Evolutionary conservation across 208 protist genomes (phyloP).

Genomic region (Acanthamoeba healyi): DNA sequence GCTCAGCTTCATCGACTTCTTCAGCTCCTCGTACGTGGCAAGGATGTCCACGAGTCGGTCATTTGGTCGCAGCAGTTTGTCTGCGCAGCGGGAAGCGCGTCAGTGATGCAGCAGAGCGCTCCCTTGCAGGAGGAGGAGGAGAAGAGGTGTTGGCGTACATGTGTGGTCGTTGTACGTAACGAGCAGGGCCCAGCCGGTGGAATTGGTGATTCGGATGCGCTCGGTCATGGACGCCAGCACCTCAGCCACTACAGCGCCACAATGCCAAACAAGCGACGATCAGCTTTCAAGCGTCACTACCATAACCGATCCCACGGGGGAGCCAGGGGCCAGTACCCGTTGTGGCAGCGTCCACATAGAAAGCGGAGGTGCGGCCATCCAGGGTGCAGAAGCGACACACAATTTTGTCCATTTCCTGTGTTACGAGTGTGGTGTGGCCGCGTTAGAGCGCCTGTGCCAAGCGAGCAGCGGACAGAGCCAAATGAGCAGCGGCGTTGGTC

Average conservation of each 20-base stretch:
- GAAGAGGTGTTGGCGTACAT: not conserved
- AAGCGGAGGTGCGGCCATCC: not conserved
- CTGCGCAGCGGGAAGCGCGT: too few relatives aligned
- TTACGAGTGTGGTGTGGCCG: too few relatives aligned
- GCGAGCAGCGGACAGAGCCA: too few relatives aligned
- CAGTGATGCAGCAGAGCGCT: not conserved
- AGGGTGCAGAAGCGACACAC: not conserved
- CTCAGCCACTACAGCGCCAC: too few relatives aligned
- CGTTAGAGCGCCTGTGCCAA: too few relatives aligned
- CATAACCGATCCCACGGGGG: too few relatives aligned
- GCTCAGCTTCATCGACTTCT: conserved; percentile 22
- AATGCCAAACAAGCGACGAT: too few relatives aligned
- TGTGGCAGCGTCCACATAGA: not conserved
- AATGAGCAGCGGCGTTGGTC: too few relatives aligned
- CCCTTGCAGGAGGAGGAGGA: too few relatives aligned
- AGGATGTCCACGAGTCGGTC: not conserved
- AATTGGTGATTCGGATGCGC: not conserved
- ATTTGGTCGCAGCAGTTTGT: not conserved
- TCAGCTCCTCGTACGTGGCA: not conserved
- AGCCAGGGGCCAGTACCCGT: too few relatives aligned
- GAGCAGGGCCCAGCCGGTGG: not conserved
- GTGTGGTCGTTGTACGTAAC: conserved; percentile 3
- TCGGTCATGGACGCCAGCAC: not conserved
- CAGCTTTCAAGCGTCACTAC: too few relatives aligned
- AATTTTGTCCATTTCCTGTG: not conserved